A percentile compares a stretch with the other conserved stretches of the same genome.
Conservation (phyloP, 2,329 filamentous ascomycete species). For the Furcasterigmium furcatum region DNA sequence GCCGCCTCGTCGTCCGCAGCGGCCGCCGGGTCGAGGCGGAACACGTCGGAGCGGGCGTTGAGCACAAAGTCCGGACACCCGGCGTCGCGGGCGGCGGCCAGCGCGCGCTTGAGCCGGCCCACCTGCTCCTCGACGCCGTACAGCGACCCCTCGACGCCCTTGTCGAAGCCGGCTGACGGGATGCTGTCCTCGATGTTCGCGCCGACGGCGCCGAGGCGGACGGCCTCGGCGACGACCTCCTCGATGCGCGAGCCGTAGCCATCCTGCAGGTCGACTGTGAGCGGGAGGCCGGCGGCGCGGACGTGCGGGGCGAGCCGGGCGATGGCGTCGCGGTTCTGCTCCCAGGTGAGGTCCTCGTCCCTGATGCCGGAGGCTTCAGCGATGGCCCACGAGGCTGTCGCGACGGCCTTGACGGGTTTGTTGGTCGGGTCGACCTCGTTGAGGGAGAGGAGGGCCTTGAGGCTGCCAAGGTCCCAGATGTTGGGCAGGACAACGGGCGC, state of each 20-base stretch:
- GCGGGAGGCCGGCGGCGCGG: constrained; percentile 34
- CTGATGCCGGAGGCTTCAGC: constrained; percentile 39
- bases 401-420: constrained; percentile 38
- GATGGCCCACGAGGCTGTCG: constrained; percentile 49
- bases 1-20: constrained; percentile 24
- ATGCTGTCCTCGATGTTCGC: constrained; percentile 56
- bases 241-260: constrained; percentile 49
- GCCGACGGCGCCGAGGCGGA: constrained; percentile 51
- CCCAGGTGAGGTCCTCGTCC: constrained; percentile 45
- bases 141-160: constrained; percentile 26
- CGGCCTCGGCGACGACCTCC: constrained; percentile 37
- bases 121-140: constrained; percentile 41
- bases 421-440: constrained; percentile 19
- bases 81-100: constrained; percentile 37
- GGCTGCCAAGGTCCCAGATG: constrained; percentile 50
- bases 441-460: constrained; percentile 39
- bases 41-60: constrained; percentile 56
- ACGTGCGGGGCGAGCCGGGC: constrained; percentile 39
- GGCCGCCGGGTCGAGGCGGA: constrained; percentile 28
- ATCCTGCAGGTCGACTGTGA: constrained; percentile 59
- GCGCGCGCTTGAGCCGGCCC: constrained; percentile 36
- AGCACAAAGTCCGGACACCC: constrained; percentile 54
- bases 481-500: constrained; percentile 52
- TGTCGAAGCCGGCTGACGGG: constrained; percentile 27
- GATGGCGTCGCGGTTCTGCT: constrained; percentile 47